Conservation (phyloP, 768 basidiomycete species). For the Fistulinella prunicolor region DNA sequence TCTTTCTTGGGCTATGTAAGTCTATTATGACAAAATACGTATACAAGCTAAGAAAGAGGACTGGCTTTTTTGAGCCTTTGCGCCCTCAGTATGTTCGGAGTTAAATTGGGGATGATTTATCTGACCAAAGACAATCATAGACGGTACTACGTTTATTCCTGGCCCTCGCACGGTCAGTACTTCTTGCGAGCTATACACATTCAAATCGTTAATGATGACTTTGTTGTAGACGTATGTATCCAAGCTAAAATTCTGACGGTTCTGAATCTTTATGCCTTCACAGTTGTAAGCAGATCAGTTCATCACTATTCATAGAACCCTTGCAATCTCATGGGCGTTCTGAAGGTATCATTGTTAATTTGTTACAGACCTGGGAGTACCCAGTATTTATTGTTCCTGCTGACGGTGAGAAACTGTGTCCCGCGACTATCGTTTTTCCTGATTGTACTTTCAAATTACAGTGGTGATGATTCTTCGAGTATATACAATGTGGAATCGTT, state of each 20-base stretch:
- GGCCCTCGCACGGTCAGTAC: constrained; percentile 7
- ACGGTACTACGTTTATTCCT: constrained; percentile 1
- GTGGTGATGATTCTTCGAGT: constrained; percentile 22
- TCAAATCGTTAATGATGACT: too few relatives aligned
- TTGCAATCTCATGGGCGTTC: background rate
- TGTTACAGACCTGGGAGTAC: constrained; percentile 7
- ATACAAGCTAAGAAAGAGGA: too few relatives aligned
- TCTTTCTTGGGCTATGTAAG: constrained; percentile 11
- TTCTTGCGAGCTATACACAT: background rate
- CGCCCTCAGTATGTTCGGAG: constrained; percentile 3
- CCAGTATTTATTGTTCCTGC: constrained; percentile 12
- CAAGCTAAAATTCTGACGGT: background rate
- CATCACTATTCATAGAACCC: background rate
- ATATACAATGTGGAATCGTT: constrained; percentile 12
- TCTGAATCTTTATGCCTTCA: background rate
- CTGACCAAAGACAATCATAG: constrained; percentile 3
- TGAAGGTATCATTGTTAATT: constrained; percentile 2
- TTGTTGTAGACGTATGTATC: constrained; percentile 5
- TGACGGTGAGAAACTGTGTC: constrained; percentile 10
- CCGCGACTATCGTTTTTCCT: background rate
- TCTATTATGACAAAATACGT: background rate
- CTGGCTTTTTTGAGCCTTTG: constrained; percentile 1
- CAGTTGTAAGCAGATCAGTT: constrained; percentile 10
- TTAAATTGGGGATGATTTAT: background rate
- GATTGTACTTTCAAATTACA: background rate